Evolutionary conservation across 768 basidiomycete species (phyloP), one percentile per base, ranked within the genome.

Genomic region (Inosperma sp.): DNA sequence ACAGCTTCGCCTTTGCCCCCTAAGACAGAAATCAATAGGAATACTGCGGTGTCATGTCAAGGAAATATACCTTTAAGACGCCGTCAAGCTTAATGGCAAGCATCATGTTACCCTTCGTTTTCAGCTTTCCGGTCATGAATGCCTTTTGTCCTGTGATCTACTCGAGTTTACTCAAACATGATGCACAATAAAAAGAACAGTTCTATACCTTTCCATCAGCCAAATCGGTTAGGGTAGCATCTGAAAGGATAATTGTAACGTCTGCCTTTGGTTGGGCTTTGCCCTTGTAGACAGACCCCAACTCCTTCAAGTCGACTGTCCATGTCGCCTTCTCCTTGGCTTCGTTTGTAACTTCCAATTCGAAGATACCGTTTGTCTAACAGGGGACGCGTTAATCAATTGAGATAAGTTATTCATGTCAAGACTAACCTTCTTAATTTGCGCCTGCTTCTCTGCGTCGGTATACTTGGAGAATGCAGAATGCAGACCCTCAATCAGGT

Each of bases 281-380:
- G 33, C 92, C 92, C 68, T 86, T 84, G 76, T 82, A 84, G 22
- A 93, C 78, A 17, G 76, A 70, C 9, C 88, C 90, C 12, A 78
- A 76, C 71, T 86, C 86, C 80, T 97, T 96, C 63, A 95, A 62
- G 75, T 97, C 94, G 59, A 97, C 90, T 6, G 92, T 93, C 92
- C 92, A 96, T 37, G 76, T 76, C 16, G 73, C 86, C 54, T 82
- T 82, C 67, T 87, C 74, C 52, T 85, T 86, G 13, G 78, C 73
- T 23, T 68, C 76, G 62, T 93, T 91, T 65, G 83, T 81, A 58
- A 95, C 78, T 46, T 82, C 80, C 34, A 96, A 73, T 67, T 93
- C 86, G 65, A 96, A 93, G 62, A 94, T 81, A 54, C 88, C 92
- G 59, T 88, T 91, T 43, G 84, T 86, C 92, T 91, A n/a, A n/a